These are phyloP conservation scores for Acanthamoeba culbertsoni DNA, from an alignment of 208 protist species.

Conservation along the genomic window DNA sequence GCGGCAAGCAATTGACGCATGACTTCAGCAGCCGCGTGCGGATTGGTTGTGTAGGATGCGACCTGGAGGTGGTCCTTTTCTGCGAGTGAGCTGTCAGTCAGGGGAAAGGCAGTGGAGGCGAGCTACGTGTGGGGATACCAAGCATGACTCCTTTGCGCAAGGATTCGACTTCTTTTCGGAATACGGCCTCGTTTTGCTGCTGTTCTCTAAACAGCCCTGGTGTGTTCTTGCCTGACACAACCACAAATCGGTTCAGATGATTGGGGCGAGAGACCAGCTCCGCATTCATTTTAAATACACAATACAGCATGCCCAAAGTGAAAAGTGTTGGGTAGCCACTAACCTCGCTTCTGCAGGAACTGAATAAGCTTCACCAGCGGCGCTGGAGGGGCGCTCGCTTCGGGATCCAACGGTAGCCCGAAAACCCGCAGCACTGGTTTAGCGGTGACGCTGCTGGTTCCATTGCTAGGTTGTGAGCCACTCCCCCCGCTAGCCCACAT, in stretches of 20 bases:
- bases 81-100: background rate
- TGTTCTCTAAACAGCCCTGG: background rate
- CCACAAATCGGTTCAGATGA: background rate
- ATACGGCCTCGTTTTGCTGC: background rate
- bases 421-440: background rate
- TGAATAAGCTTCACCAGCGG: background rate
- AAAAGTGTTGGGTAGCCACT: background rate
- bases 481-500: too few species aligned
- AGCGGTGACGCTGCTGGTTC: background rate
- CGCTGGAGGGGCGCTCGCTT: background rate
- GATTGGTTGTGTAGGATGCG: background rate
- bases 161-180: background rate
- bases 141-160: background rate
- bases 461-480: too few species aligned
- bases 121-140: background rate
- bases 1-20: conserved; percentile 20
- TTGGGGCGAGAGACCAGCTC: too few species aligned
- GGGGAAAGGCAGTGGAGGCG: background rate
- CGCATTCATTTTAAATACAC: background rate
- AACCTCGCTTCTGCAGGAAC: background rate
- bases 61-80: conserved; percentile 42
- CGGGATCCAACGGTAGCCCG: background rate
- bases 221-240: background rate
- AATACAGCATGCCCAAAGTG: background rate
- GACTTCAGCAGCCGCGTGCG: conserved; percentile 24